A percentile compares a stretch with the other conserved stretches of the same genome.
Evolutionary conservation across 306 rosid species (phyloP).

Genomic region (Cucumis melo): DNA sequence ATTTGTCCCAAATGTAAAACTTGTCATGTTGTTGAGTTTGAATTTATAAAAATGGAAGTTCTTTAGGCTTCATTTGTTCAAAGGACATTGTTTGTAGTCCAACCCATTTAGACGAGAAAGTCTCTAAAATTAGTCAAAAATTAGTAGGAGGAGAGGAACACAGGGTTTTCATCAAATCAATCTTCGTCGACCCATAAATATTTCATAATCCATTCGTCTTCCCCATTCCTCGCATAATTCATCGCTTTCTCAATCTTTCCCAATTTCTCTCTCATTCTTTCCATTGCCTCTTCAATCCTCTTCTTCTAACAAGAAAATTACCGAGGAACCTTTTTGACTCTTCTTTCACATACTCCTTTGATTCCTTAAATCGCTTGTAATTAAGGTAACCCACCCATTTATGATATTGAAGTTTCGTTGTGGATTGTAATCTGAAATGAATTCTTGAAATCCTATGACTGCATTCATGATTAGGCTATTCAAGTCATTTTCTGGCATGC

Average conservation of each 20-base stretch:
- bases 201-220: background rate
- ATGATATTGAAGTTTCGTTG: background rate
- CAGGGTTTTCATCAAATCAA: background rate
- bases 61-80: background rate
- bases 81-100: background rate
- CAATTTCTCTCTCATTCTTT: background rate
- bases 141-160: background rate
- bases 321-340: background rate
- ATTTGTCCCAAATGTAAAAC: no score
- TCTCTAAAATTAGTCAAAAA: conserved; percentile 1
- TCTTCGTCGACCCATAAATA: background rate
- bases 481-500: background rate
- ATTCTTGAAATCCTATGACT: background rate
- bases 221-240: background rate
- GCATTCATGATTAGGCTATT: background rate
- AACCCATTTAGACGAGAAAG: background rate
- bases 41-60: background rate
- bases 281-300: background rate
- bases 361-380: background rate
- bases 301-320: background rate
- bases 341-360: background rate
- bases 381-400: background rate
- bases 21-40: no score
- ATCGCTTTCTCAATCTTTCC: background rate
- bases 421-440: background rate